A percentile compares a stretch with the other conserved stretches of the same genome.
Conservation (phyloP, 2,329 filamentous ascomycete genomes). For the Aotearoamyces nothofagi region DNA sequence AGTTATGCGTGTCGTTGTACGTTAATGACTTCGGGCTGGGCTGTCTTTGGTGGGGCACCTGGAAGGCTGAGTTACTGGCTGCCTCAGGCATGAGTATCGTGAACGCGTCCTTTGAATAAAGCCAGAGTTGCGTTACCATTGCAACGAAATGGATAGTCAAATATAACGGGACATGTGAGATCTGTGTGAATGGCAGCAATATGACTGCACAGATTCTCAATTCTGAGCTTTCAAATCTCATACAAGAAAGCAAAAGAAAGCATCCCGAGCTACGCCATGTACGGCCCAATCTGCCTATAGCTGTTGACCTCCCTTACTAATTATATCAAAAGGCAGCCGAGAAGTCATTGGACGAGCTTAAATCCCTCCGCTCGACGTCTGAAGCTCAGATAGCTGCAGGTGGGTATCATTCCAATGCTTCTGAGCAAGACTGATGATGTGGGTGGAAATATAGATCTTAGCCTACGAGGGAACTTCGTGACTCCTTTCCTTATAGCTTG, state of each 20-base stretch:
- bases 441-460: slow-evolving; percentile 71
- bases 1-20: too few species aligned
- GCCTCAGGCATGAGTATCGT: too few species aligned
- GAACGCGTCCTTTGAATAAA: too few species aligned
- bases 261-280: slow-evolving; percentile 79
- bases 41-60: too few species aligned
- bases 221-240: slow-evolving; percentile 76
- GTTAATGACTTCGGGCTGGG: too few species aligned
- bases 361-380: slow-evolving; percentile 54
- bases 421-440: too few species aligned
- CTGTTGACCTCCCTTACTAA: slow-evolving; percentile 5
- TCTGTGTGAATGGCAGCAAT: slow-evolving; percentile 8
- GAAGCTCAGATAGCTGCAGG: slow-evolving; percentile 38
- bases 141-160: too few species aligned
- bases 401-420: too few species aligned
- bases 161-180: too few species aligned
- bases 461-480: slow-evolving; percentile 67
- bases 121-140: too few species aligned
- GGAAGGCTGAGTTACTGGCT: too few species aligned
- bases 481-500: slow-evolving; percentile 93
- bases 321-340: slow-evolving; percentile 74
- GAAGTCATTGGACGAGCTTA: slow-evolving; percentile 83
- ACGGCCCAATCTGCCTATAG: slow-evolving; percentile 15
- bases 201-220: slow-evolving; percentile 89
- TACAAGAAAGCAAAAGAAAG: slow-evolving; percentile 93